A percentile compares a stretch with the other conserved stretches of the same genome.
Conservation (phyloP, 495 filamentous ascomycete species). For the Annulohypoxylon nitens region DNA sequence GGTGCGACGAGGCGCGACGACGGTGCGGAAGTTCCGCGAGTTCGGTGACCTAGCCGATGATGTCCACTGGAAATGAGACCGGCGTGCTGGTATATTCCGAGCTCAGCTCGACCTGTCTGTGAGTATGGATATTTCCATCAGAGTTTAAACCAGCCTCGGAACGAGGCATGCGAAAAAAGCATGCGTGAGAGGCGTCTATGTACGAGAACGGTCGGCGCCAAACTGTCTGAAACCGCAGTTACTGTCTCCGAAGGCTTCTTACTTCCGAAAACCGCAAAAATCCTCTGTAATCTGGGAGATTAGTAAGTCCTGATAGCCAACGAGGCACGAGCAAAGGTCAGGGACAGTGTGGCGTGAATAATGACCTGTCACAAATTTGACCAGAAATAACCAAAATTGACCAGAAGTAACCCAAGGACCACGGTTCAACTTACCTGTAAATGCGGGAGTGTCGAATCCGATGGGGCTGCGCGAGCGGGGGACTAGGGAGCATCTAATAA, state of each 20-base stretch:
- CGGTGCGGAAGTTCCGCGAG: slow-evolving; percentile 5
- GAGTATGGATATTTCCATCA: slow-evolving; percentile 29
- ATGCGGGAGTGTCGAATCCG: slow-evolving; percentile 23
- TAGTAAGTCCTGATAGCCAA: slow-evolving; percentile 13
- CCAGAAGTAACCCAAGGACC: background rate
- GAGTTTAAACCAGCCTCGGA: slow-evolving; percentile 11
- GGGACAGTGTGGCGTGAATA: slow-evolving; percentile 24
- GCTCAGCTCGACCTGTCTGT: slow-evolving; percentile 32
- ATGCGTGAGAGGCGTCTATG: slow-evolving; percentile 10
- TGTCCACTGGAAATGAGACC: slow-evolving; percentile 6
- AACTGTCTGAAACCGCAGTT: slow-evolving; percentile 8
- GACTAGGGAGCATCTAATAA: slow-evolving; percentile 6
- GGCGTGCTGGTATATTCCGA: slow-evolving; percentile 14
- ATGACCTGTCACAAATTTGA: slow-evolving; percentile 18
- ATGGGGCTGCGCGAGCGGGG: slow-evolving; percentile 25
- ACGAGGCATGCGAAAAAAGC: slow-evolving; percentile 20
- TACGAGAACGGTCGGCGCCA: slow-evolving; percentile 12
- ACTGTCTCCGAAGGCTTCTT: slow-evolving; percentile 8
- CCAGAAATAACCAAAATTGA: background rate
- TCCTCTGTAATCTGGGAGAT: slow-evolving; percentile 4
- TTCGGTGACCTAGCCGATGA: slow-evolving; percentile 3
- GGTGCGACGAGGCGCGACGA: slow-evolving; percentile 17
- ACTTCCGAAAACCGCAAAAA: background rate
- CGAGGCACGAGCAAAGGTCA: background rate
- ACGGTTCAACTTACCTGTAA: slow-evolving; percentile 23